phyloP scores from a whole-genome alignment of 1,284 basidiomycete species.

The Melampsora americana region DNA sequence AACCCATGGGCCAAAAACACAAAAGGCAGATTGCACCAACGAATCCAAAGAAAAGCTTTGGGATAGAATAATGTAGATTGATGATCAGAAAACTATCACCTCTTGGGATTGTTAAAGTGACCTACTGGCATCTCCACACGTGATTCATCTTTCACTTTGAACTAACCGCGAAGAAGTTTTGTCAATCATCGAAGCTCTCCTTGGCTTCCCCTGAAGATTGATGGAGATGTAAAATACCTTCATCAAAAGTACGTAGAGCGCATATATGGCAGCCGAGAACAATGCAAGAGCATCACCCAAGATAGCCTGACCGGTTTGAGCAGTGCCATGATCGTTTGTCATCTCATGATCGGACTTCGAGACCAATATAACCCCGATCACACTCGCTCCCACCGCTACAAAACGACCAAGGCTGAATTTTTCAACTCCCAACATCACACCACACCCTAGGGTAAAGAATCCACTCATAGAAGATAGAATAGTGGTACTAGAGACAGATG shows the following conservation, averaged over 20 bases:
- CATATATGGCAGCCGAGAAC: slow-evolving; percentile 78
- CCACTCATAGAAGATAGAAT: slow-evolving; percentile 81
- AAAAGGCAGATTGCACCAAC: slow-evolving; percentile 86
- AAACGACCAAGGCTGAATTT: slow-evolving; percentile 71
- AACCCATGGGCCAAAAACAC: slow-evolving; percentile 73
- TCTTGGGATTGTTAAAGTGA: not conserved
- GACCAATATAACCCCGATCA: slow-evolving; percentile 36
- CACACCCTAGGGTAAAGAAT: slow-evolving; percentile 87
- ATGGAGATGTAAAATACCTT: slow-evolving; percentile 59
- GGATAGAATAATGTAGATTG: not conserved
- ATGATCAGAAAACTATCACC: not conserved
- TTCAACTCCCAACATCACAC: slow-evolving; percentile 80
- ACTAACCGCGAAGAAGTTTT: slow-evolving; percentile 52
- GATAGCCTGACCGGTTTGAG: not conserved
- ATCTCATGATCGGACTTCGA: slow-evolving; percentile 31
- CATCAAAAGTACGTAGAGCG: slow-evolving; percentile 84
- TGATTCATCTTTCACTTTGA: slow-evolving; percentile 63
- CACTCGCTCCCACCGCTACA: slow-evolving; percentile 63
- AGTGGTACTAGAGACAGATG: slow-evolving; percentile 84
- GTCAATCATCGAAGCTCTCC: not conserved
- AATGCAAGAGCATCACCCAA: slow-evolving; percentile 74
- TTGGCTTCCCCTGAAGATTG: not conserved
- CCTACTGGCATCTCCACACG: slow-evolving; percentile 40
- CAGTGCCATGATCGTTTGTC: not conserved
- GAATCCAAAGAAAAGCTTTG: slow-evolving; percentile 58